Evolutionary conservation across 1,284 basidiomycete genomes (phyloP).

Genomic region (Blastosporella zonata): DNA sequence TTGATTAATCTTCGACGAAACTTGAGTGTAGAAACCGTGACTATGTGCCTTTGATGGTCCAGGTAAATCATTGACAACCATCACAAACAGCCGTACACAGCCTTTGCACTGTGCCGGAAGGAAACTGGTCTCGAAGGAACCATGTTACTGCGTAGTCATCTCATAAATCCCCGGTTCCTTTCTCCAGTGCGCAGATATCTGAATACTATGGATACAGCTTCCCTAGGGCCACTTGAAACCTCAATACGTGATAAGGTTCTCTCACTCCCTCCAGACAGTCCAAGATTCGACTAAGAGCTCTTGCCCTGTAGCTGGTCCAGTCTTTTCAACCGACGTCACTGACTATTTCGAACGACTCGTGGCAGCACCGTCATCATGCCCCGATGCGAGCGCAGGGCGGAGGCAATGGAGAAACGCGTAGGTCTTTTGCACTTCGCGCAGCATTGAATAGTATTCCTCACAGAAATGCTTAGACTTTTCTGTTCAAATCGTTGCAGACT

Average conservation of each 20-base stretch:
- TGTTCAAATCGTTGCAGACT: constrained; percentile 65
- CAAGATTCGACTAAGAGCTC: constrained; percentile 12
- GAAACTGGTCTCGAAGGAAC: constrained; percentile 6
- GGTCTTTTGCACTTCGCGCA: constrained; percentile 26
- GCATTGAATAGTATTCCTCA: constrained; percentile 15
- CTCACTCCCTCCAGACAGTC: constrained; percentile 17
- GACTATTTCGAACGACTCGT: constrained; percentile 70
- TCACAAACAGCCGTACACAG: constrained; percentile 11
- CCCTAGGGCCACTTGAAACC: constrained; percentile 38
- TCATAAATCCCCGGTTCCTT: constrained; percentile 10
- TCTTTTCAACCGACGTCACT: constrained; percentile 57
- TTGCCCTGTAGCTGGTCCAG: constrained; percentile 45
- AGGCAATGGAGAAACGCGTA: constrained; percentile 67
- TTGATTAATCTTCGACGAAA: too few relatives aligned
- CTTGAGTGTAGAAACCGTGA: too few relatives aligned
- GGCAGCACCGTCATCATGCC: constrained; percentile 73
- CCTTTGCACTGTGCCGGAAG: neutral
- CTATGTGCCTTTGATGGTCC: neutral
- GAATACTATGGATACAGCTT: constrained; percentile 22
- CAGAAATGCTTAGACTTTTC: constrained; percentile 59
- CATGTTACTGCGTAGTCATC: constrained; percentile 12
- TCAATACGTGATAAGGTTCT: constrained; percentile 54
- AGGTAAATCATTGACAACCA: constrained; percentile 5
- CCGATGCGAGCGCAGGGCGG: constrained; percentile 67
- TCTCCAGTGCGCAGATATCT: constrained; percentile 13